These are phyloP conservation scores for Cystobasidiopsis lactophilus DNA, from an alignment of 768 basidiomycete genomes.

Conservation along the genomic window DNA sequence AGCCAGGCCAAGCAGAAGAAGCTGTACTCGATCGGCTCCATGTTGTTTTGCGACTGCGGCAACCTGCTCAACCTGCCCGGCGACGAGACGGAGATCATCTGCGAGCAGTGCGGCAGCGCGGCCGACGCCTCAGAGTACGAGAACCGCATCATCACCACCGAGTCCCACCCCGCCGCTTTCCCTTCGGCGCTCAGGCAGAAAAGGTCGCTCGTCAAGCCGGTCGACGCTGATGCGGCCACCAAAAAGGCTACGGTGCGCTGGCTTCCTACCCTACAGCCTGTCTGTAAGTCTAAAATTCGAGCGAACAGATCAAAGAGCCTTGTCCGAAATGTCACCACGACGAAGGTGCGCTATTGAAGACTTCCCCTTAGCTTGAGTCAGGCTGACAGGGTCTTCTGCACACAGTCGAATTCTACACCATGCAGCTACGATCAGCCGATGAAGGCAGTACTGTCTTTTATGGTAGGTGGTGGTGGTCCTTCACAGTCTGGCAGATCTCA, in stretches of 20 bases:
- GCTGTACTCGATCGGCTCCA: conserved; percentile 45
- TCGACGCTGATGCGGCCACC: conserved; percentile 2
- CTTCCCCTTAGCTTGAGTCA: neutral
- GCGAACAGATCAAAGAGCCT: conserved; percentile 6
- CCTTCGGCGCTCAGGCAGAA: conserved; percentile 71
- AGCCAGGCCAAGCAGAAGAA: too few species aligned
- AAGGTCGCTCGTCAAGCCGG: conserved; percentile 41
- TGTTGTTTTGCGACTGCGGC: conserved; percentile 85
- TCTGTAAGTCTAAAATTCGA: neutral
- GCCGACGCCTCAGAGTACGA: conserved; percentile 42
- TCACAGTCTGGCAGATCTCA: neutral
- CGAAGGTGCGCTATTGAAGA: too few species aligned
- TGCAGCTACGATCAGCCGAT: conserved; percentile 12
- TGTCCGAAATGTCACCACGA: conserved; percentile 9
- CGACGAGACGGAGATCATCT: conserved; percentile 48
- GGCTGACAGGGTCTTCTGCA: conserved; percentile 6
- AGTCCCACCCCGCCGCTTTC: conserved; percentile 82
- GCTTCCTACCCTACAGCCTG: neutral
- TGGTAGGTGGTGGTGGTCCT: conserved; percentile 1
- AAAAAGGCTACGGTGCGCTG: neutral
- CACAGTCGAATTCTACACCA: conserved; percentile 7
- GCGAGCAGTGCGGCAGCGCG: conserved; percentile 31
- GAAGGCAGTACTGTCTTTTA: conserved; percentile 13
- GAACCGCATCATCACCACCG: conserved; percentile 67
- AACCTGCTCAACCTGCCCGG: conserved; percentile 70